These are phyloP conservation scores for Tricholoma matsutake DNA, from an alignment of 768 basidiomycete genomes.

Conservation along the genomic window DNA sequence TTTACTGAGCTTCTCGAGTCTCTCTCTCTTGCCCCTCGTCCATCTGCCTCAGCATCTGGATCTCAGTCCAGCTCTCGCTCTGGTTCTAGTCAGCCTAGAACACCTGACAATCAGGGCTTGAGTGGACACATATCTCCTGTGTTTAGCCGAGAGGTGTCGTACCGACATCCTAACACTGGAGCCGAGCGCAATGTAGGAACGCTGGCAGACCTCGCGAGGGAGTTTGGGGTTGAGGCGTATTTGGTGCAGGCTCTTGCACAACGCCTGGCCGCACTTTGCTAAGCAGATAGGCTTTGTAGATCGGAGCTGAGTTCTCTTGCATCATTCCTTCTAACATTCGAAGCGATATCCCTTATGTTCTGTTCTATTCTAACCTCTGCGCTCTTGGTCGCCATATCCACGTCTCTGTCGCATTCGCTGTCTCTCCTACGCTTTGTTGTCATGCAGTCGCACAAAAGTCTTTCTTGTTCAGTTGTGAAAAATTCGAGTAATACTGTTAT, in stretches of 20 bases:
- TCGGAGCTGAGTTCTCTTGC: constrained; percentile 5
- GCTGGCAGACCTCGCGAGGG: constrained; percentile 59
- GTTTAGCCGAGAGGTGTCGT: constrained; percentile 9
- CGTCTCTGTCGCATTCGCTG: constrained; percentile 1
- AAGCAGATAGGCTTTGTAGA: neutral
- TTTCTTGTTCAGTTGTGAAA: constrained; percentile 11
- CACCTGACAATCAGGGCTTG: constrained; percentile 20
- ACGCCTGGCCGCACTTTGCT: constrained; percentile 38
- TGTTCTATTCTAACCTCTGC: neutral
- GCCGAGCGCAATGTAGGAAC: constrained; percentile 18
- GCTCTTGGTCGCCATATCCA: neutral
- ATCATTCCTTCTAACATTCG: constrained; percentile 4
- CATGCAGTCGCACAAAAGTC: constrained; percentile 3
- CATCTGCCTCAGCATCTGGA: constrained; percentile 8
- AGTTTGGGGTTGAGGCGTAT: constrained; percentile 71
- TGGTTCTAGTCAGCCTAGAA: constrained; percentile 19
- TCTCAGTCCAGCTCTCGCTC: constrained; percentile 16
- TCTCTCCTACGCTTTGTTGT: neutral
- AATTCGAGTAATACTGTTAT: constrained; percentile 5
- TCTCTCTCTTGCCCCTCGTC: constrained; percentile 7
- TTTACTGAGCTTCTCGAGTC: constrained; percentile 42
- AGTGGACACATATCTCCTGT: constrained; percentile 8
- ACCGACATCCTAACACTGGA: constrained; percentile 9
- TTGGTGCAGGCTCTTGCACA: constrained; percentile 67
- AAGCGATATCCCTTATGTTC: constrained; percentile 5